Evolutionary conservation across 306 rosid genomes (phyloP).

Genomic region (Vigna radiata): DNA sequence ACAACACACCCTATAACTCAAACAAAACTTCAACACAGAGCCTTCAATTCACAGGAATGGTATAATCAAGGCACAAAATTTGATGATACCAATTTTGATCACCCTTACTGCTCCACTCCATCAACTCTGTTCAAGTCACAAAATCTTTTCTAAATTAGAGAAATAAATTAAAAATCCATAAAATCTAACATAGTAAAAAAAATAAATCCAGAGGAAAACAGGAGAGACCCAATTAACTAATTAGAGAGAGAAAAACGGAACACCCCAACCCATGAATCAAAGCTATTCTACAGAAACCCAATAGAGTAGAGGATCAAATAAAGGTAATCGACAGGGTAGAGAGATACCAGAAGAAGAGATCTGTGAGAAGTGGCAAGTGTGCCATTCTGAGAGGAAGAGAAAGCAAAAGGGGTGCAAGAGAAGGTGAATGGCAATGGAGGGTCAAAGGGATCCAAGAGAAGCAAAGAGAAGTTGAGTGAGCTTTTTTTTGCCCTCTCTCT

Average conservation of each 20-base stretch:
- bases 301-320: slow-evolving; percentile 37
- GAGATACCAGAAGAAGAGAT: slow-evolving; percentile 56
- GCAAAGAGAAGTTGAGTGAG: neutral
- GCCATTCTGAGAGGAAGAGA: slow-evolving; percentile 13
- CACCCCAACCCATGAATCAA: neutral
- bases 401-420: slow-evolving; percentile 4
- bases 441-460: slow-evolving; percentile 30
- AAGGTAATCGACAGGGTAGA: slow-evolving; percentile 32
- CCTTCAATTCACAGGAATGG: slow-evolving; percentile 52
- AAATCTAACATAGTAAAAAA: neutral
- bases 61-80: slow-evolving; percentile 47
- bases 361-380: slow-evolving; percentile 41
- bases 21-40: slow-evolving; percentile 31
- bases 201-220: neutral
- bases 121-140: slow-evolving; percentile 53
- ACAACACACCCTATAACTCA: slow-evolving; percentile 44
- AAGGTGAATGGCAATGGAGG: slow-evolving; percentile 30
- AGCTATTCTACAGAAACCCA: neutral
- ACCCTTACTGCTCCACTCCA: slow-evolving; percentile 71
- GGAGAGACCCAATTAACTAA: slow-evolving; percentile 27
- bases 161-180: slow-evolving; percentile 34
- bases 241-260: neutral
- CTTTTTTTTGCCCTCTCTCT: neutral
- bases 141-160: slow-evolving; percentile 45
- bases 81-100: slow-evolving; percentile 65